A percentile compares a stretch with the other conserved stretches of the same genome.
These are phyloP conservation scores for Schizosaccharomyces japonicus DNA, from an alignment of 805 yeast genomes.

Conservation along the genomic window DNA sequence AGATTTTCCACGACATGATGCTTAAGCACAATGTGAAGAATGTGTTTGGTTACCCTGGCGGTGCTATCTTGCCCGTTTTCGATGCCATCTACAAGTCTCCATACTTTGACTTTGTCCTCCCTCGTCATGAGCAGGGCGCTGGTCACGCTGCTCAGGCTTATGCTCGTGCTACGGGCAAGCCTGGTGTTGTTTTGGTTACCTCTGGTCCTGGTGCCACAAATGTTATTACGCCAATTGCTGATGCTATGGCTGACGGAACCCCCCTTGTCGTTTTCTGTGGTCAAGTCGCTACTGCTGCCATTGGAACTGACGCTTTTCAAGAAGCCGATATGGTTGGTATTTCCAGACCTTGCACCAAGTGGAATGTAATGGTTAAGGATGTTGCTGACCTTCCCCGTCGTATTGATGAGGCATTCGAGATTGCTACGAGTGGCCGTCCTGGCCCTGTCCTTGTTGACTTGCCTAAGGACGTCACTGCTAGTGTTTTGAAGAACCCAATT, in stretches of 20 bases:
- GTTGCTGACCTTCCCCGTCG: slow-evolving; percentile 86
- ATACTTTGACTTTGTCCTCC: slow-evolving; percentile 71
- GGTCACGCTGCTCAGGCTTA: slow-evolving; percentile 99
- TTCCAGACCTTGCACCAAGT: slow-evolving; percentile 89
- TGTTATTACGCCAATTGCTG: slow-evolving; percentile 95
- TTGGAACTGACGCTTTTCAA: slow-evolving; percentile 97
- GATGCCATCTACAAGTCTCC: slow-evolving; percentile 88
- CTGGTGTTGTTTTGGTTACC: slow-evolving; percentile 95
- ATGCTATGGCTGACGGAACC: slow-evolving; percentile 89
- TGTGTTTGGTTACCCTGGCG: slow-evolving; percentile 94
- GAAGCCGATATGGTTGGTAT: slow-evolving; percentile 96
- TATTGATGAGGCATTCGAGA: slow-evolving; percentile 93
- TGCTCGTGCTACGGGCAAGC: slow-evolving; percentile 84
- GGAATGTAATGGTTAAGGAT: slow-evolving; percentile 95
- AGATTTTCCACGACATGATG: slow-evolving; percentile 98
- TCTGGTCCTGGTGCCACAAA: slow-evolving; percentile 98
- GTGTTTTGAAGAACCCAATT: slow-evolving; percentile 62
- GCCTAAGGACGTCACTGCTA: slow-evolving; percentile 94
- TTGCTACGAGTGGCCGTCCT: slow-evolving; percentile 87
- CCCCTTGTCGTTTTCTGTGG: slow-evolving; percentile 94
- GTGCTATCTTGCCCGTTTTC: slow-evolving; percentile 92
- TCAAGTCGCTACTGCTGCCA: slow-evolving; percentile 85
- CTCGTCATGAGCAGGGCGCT: slow-evolving; percentile 97
- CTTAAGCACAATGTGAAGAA: slow-evolving; percentile 84
- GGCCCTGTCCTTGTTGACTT: slow-evolving; percentile 95